These are phyloP conservation scores for Cryoendolithus antarcticus DNA, from an alignment of 2,329 filamentous ascomycete genomes.

Conservation along the genomic window DNA sequence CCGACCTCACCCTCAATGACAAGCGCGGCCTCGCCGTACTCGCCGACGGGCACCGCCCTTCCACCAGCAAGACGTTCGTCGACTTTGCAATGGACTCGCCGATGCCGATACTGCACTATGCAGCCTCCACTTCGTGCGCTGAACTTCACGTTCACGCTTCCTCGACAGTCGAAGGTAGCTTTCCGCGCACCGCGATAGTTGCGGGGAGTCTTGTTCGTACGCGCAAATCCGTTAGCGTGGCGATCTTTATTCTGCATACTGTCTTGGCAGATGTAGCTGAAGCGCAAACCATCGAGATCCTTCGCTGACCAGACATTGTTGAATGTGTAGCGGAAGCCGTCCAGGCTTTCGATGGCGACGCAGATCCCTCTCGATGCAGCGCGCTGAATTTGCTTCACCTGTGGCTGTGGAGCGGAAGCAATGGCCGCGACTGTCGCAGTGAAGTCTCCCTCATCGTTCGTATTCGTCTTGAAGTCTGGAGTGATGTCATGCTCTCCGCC, in stretches of 20 bases:
- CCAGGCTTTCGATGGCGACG: constrained; percentile 30
- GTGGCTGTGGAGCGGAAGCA: neutral
- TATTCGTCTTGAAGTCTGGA: constrained; percentile 15
- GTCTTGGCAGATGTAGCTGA: constrained; percentile 39
- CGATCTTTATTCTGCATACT: constrained; percentile 39
- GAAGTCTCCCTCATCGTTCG: constrained; percentile 5
- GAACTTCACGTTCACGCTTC: constrained; percentile 36
- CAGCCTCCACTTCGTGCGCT: constrained; percentile 29
- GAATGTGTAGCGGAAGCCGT: constrained; percentile 38
- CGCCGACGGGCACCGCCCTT: constrained; percentile 27
- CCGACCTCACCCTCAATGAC: neutral
- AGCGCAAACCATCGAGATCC: constrained; percentile 34
- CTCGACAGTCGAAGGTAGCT: constrained; percentile 36
- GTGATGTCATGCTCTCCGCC: constrained; percentile 18
- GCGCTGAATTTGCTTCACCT: constrained; percentile 22
- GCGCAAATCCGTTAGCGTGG: constrained; percentile 29
- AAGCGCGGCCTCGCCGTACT: constrained; percentile 1
- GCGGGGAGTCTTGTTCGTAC: constrained; percentile 10
- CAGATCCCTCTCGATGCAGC: constrained; percentile 35
- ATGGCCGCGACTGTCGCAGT: constrained; percentile 1
- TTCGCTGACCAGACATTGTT: constrained; percentile 37
- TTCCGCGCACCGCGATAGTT: constrained; percentile 6
- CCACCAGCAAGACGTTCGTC: constrained; percentile 33
- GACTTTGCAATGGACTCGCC: constrained; percentile 35
- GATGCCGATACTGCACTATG: constrained; percentile 35